Percentiles rank a stretch among this genome's conserved stretches.
phyloP scores from a whole-genome alignment of 768 basidiomycete genomes.

The Suillus subluteus region DNA sequence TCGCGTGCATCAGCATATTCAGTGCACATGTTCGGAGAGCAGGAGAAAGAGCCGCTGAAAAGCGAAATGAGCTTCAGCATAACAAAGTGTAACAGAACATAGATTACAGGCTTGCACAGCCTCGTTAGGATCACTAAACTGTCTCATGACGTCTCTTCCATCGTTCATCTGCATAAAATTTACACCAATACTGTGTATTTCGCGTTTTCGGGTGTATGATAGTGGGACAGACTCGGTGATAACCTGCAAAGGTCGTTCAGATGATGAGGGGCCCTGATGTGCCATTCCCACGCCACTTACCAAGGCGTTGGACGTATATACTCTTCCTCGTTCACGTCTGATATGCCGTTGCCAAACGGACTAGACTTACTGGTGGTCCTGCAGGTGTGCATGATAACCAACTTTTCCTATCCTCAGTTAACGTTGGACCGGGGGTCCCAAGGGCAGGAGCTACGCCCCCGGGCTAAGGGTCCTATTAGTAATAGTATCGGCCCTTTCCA shows the following conservation, averaged over 20 bases:
- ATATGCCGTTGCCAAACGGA: constrained; percentile 52
- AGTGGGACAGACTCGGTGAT: constrained; percentile 74
- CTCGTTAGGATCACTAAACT: constrained; percentile 55
- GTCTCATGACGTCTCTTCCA: constrained; percentile 68
- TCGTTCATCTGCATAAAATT: constrained; percentile 83
- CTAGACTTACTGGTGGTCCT: constrained; percentile 88
- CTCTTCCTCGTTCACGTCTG: constrained; percentile 23
- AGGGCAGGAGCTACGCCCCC: too few species aligned
- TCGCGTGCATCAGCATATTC: constrained; percentile 61
- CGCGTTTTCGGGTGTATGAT: constrained; percentile 73
- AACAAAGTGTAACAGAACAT: constrained; percentile 2
- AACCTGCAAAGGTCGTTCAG: constrained; percentile 47
- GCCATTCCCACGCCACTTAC: constrained; percentile 15
- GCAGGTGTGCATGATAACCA: constrained; percentile 69
- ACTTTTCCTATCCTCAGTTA: too few species aligned
- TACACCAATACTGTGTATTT: constrained; percentile 82
- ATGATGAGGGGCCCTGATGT: background rate
- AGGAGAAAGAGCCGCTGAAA: constrained; percentile 55
- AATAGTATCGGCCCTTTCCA: too few species aligned
- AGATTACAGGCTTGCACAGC: constrained; percentile 61
- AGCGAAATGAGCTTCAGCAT: background rate
- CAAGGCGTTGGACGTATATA: constrained; percentile 34
- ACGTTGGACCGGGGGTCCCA: too few species aligned
- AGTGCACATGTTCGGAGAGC: constrained; percentile 53
- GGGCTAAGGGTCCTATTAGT: too few species aligned